phyloP scores from a whole-genome alignment of 2,329 filamentous ascomycete genomes.

The Penicillium corylophilum region DNA sequence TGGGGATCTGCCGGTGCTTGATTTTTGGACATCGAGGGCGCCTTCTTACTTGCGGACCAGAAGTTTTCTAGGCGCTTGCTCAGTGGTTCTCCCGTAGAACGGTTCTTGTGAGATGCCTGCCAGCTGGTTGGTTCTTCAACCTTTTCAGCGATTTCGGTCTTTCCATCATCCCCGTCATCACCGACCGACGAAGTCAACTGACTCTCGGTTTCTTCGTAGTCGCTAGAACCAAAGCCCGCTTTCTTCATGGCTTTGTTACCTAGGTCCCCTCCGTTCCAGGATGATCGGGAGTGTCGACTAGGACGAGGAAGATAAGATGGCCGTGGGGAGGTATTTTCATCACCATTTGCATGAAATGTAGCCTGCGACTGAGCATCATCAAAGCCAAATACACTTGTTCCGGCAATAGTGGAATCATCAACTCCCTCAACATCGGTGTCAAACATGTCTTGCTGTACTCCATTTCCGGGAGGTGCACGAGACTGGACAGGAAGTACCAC shows the following conservation, averaged over 20 bases:
- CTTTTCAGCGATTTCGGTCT: conserved; percentile 22
- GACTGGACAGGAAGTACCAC: conserved; percentile 18
- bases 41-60: conserved; percentile 36
- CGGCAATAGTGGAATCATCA: conserved; percentile 44
- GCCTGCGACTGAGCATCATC: conserved; percentile 31
- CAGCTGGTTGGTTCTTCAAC: conserved; percentile 31
- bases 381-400: conserved; percentile 38
- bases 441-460: conserved; percentile 35
- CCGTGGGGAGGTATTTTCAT: conserved; percentile 20
- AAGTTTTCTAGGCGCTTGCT: conserved; percentile 41
- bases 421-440: conserved; percentile 46
- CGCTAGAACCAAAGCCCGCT: conserved; percentile 38
- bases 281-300: conserved; percentile 26
- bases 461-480: conserved; percentile 13
- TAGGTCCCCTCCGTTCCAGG: conserved; percentile 33
- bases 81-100: conserved; percentile 31
- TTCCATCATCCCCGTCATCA: conserved; percentile 29
- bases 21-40: conserved; percentile 21
- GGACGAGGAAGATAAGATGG: conserved; percentile 26
- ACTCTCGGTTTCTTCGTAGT: conserved; percentile 30
- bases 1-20: conserved; percentile 19
- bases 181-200: conserved; percentile 30
- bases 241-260: conserved; percentile 37
- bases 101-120: conserved; percentile 29
- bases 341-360: conserved; percentile 19